Evolutionary conservation across 176 grass and related monocot genomes (phyloP).

Genomic region (Metroxylon sagu): DNA sequence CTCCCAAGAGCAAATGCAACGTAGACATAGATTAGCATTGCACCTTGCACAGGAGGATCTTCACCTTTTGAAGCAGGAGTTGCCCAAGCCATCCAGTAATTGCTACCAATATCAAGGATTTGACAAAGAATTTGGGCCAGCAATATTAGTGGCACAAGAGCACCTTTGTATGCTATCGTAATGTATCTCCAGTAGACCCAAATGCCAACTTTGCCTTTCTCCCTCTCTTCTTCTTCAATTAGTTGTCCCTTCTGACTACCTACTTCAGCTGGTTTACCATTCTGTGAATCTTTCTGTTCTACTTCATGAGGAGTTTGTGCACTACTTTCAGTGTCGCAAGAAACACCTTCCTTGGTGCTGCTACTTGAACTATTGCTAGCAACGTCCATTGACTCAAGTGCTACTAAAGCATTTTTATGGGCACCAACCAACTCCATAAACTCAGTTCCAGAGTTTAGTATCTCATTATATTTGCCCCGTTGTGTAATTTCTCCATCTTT

Average conservation of each 20-base stretch:
- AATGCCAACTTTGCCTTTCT: constrained; percentile 71
- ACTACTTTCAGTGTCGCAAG: constrained; percentile 8
- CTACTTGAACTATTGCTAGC: constrained; percentile 2
- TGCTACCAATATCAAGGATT: constrained; percentile 71
- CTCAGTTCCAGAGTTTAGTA: constrained; percentile 56
- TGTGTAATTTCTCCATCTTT: constrained; percentile 66
- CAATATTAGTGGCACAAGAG: constrained; percentile 60
- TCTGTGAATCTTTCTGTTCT: constrained; percentile 30
- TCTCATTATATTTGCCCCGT: constrained; percentile 57
- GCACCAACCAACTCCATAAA: constrained; percentile 74
- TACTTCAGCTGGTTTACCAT: constrained; percentile 21
- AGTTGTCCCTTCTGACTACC: constrained; percentile 41
- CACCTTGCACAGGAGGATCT: constrained; percentile 45
- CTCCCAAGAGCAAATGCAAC: constrained; percentile 48
- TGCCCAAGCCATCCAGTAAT: constrained; percentile 93
- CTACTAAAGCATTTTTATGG: constrained; percentile 57
- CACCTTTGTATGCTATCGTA: constrained; percentile 70
- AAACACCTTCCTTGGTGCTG: not conserved
- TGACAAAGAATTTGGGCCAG: constrained; percentile 67
- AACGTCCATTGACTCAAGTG: constrained; percentile 23
- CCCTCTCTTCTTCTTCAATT: constrained; percentile 92
- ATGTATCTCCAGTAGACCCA: constrained; percentile 87
- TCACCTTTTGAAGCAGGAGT: constrained; percentile 46
- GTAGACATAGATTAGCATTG: constrained; percentile 63
- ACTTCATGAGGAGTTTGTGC: constrained; percentile 2